Percentiles rank a stretch among this genome's conserved stretches.
Evolutionary conservation across 345 rosid genomes (phyloP).

Genomic region (Eucalyptus victrix): DNA sequence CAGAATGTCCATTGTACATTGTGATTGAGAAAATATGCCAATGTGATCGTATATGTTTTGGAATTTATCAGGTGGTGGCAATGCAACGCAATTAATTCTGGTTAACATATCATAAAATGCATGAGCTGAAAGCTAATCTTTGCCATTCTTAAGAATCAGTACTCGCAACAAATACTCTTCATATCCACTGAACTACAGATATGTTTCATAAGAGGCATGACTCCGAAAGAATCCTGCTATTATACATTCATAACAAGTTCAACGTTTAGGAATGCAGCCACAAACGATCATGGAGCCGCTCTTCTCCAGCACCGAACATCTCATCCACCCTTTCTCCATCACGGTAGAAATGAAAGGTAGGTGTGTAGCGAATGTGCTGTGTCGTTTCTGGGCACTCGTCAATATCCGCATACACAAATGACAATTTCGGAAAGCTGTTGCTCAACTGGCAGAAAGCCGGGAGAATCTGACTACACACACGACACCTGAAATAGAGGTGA

Average conservation of each 20-base stretch:
- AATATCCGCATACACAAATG: slow-evolving; percentile 77
- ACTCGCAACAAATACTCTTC: background rate
- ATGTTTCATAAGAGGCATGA: background rate
- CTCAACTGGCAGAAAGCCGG: slow-evolving; percentile 71
- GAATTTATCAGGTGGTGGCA: background rate
- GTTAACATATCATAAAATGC: background rate
- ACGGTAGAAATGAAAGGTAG: slow-evolving; percentile 79
- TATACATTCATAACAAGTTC: background rate
- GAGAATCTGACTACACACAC: slow-evolving; percentile 71
- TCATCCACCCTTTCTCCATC: slow-evolving; percentile 86
- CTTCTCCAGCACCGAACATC: slow-evolving; percentile 92
- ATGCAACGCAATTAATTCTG: background rate
- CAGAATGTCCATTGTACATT: background rate
- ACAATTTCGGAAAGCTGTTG: slow-evolving; percentile 44
- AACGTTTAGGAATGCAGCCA: slow-evolving; percentile 78
- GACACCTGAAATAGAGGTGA: slow-evolving; percentile 42
- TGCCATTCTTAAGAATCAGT: background rate
- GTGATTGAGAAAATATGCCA: background rate
- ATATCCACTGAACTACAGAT: background rate
- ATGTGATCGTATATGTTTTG: background rate
- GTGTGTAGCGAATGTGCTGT: slow-evolving; percentile 76
- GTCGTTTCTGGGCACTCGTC: slow-evolving; percentile 94
- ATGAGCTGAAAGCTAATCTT: background rate
- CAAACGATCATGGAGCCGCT: slow-evolving; percentile 75
- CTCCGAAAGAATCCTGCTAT: background rate